Evolutionary conservation across 106 monocot species (phyloP).

Genomic region (Acorus calamus): DNA sequence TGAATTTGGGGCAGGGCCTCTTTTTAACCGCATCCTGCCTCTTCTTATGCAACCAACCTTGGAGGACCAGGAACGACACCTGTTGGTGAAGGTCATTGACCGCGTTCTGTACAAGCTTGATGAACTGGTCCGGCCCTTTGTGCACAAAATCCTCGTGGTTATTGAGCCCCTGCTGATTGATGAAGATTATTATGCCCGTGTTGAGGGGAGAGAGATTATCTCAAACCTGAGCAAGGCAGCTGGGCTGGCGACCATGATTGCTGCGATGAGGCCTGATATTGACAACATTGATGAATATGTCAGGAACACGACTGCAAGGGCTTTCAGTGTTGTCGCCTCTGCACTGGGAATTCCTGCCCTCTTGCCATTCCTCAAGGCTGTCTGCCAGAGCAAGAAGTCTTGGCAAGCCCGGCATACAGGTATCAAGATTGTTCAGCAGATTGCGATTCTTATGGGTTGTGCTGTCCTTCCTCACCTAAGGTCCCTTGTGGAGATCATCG

Average conservation of each 20-base stretch:
- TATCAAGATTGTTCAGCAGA: slow-evolving; percentile 96
- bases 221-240: slow-evolving; percentile 99
- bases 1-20: slow-evolving; percentile 87
- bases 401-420: slow-evolving; percentile 98
- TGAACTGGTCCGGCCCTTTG: slow-evolving; percentile 91
- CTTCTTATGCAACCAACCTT: slow-evolving; percentile 95
- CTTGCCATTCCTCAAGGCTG: slow-evolving; percentile 89
- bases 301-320: slow-evolving; percentile 92
- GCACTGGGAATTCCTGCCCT: slow-evolving; percentile 96
- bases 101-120: slow-evolving; percentile 89
- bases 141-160: slow-evolving; percentile 95
- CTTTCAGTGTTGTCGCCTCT: slow-evolving; percentile 98
- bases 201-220: slow-evolving; percentile 92
- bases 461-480: slow-evolving; percentile 90
- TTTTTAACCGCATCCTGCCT: slow-evolving; percentile 90
- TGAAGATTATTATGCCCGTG: slow-evolving; percentile 98
- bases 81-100: slow-evolving; percentile 94
- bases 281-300: slow-evolving; percentile 99
- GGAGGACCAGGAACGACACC: slow-evolving; percentile 92
- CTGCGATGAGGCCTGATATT: slow-evolving; percentile 97
- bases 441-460: slow-evolving; percentile 99
- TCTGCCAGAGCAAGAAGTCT: slow-evolving; percentile 99
- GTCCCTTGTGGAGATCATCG: slow-evolving; percentile 94
- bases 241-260: slow-evolving; percentile 93
- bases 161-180: slow-evolving; percentile 94